phyloP scores from a whole-genome alignment of 2,329 filamentous ascomycete species.

The Nemania diffusa region DNA sequence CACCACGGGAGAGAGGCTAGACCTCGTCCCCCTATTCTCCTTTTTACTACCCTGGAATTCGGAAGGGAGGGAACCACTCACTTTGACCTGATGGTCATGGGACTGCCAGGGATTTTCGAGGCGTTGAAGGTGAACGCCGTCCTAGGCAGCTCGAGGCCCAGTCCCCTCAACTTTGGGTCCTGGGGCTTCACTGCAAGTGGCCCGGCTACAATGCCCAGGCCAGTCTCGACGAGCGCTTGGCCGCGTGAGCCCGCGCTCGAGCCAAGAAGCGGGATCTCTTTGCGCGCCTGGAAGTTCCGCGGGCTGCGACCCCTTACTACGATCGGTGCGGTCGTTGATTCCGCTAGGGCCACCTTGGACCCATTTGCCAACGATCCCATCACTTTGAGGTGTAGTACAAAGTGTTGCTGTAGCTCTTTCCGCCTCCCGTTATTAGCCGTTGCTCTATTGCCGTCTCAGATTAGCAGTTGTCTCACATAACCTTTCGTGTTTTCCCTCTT shows the following conservation, averaged over 20 bases:
- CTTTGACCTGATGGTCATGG: slow-evolving; percentile 68
- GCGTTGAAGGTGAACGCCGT: slow-evolving; percentile 68
- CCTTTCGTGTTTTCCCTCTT: not conserved
- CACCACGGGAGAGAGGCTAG: too few species aligned
- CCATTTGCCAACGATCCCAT: slow-evolving; percentile 85
- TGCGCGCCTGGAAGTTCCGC: slow-evolving; percentile 92
- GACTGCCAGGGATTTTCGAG: slow-evolving; percentile 64
- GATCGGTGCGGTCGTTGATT: slow-evolving; percentile 88
- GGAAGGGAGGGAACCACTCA: slow-evolving; percentile 52
- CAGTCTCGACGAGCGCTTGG: slow-evolving; percentile 75
- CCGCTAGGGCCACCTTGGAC: slow-evolving; percentile 81
- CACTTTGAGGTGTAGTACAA: slow-evolving; percentile 88
- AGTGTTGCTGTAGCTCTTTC: slow-evolving; percentile 96
- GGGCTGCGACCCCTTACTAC: slow-evolving; percentile 94
- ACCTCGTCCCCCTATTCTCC: not conserved
- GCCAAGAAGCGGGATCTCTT: slow-evolving; percentile 88
- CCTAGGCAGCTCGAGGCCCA: slow-evolving; percentile 66
- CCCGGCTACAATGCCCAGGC: slow-evolving; percentile 68
- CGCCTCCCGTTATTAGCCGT: slow-evolving; percentile 95
- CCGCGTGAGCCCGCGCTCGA: slow-evolving; percentile 80
- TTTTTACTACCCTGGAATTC: not conserved
- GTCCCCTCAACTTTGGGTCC: slow-evolving; percentile 61
- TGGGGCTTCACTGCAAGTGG: slow-evolving; percentile 65
- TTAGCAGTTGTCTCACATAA: slow-evolving; percentile 19
- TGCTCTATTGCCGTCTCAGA: slow-evolving; percentile 63